Evolutionary conservation across 1,139 yeast genomes (phyloP).

Genomic region (Kodamaea derodonti): DNA sequence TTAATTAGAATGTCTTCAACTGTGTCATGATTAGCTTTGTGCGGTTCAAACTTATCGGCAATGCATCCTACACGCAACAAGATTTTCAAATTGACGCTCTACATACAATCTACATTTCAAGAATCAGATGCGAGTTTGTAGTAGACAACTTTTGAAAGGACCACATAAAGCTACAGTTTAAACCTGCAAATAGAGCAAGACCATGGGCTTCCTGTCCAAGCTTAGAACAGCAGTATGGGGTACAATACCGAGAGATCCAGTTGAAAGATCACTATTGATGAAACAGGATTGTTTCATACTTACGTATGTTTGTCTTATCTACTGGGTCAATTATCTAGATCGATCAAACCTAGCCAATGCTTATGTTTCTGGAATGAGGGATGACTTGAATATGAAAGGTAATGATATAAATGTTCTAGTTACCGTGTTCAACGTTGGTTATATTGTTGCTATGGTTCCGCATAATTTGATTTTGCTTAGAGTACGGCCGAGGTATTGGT

Average conservation of each 20-base stretch:
- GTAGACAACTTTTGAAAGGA: too few species aligned
- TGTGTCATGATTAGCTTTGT: too few species aligned
- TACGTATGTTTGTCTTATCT: constrained; percentile 51
- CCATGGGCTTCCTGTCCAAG: constrained; percentile 3
- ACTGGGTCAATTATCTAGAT: constrained; percentile 50
- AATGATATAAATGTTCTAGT: constrained; percentile 46
- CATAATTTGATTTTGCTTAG: constrained; percentile 48
- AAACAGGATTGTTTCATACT: constrained; percentile 57
- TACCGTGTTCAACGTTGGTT: constrained; percentile 59
- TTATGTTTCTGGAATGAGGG: constrained; percentile 37
- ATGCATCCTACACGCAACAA: too few species aligned
- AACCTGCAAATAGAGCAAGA: too few species aligned
- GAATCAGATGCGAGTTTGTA: too few species aligned
- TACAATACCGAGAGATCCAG: constrained; percentile 32
- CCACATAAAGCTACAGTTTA: too few species aligned
- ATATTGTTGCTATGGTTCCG: constrained; percentile 56
- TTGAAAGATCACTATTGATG: constrained; percentile 38
- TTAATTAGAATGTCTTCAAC: too few species aligned
- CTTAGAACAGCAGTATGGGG: constrained; percentile 30
- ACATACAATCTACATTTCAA: too few species aligned
- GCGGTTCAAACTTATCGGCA: too few species aligned
- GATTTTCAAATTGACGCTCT: too few species aligned
- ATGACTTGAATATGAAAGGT: constrained; percentile 39
- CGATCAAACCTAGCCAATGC: constrained; percentile 46
- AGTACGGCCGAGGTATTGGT: constrained; percentile 52